Percentiles rank a stretch among this genome's conserved stretches.
phyloP scores from a whole-genome alignment of 106 monocot species.

The Dioscorea dumetorum region DNA sequence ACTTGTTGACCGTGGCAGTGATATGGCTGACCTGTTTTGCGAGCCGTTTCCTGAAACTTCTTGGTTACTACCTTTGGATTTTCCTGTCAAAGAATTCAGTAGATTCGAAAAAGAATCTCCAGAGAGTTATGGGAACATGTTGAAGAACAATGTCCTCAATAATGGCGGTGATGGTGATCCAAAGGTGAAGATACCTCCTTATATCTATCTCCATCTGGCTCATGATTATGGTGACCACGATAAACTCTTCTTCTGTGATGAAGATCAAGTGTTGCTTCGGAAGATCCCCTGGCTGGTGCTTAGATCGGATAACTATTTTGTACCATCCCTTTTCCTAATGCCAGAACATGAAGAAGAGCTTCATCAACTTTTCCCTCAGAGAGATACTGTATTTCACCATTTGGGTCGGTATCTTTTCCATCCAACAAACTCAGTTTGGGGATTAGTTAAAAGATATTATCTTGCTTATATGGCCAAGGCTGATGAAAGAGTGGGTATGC shows the following conservation, averaged over 20 bases:
- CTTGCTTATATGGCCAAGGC: constrained; percentile 52
- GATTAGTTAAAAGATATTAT: constrained; percentile 64
- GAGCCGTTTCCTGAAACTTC: constrained; percentile 34
- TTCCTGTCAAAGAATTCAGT: constrained; percentile 19
- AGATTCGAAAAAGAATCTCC: constrained; percentile 10
- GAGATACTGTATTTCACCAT: constrained; percentile 80
- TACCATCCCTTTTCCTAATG: constrained; percentile 61
- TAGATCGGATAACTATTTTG: constrained; percentile 73
- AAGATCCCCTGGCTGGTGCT: constrained; percentile 68
- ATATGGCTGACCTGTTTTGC: constrained; percentile 28
- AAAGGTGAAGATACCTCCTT: constrained; percentile 2
- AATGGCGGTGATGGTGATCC: neutral
- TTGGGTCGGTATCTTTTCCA: constrained; percentile 78
- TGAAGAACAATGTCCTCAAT: constrained; percentile 12
- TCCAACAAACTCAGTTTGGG: constrained; percentile 75
- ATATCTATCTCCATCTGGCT: constrained; percentile 22
- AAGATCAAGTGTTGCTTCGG: constrained; percentile 44
- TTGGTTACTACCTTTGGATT: constrained; percentile 30
- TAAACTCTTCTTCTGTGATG: constrained; percentile 69
- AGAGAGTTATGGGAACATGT: constrained; percentile 21
- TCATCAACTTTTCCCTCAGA: constrained; percentile 53
- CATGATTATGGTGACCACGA: constrained; percentile 36
- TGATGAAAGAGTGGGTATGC: constrained; percentile 57
- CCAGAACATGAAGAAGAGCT: constrained; percentile 54
- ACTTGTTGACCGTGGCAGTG: constrained; percentile 20